These are phyloP conservation scores for Schwanniomyces yamadae DNA, from an alignment of 805 yeast species.

Conservation along the genomic window DNA sequence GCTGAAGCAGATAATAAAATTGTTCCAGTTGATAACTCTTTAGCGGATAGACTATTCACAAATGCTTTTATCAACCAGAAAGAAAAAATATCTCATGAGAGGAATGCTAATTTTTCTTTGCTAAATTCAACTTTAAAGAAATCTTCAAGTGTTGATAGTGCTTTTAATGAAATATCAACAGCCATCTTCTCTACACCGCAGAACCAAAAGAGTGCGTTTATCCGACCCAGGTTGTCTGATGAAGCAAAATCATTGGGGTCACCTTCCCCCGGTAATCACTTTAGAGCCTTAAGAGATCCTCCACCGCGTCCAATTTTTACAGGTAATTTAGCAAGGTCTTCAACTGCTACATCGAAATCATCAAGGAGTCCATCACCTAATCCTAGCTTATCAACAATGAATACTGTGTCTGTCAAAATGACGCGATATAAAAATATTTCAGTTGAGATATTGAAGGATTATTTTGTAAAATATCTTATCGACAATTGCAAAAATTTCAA, in stretches of 20 bases:
- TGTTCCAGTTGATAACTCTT: slow-evolving; percentile 8
- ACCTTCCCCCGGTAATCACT: too few species aligned
- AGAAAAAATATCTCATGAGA: slow-evolving; percentile 2
- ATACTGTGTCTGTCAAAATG: slow-evolving; percentile 18
- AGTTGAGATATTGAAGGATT: slow-evolving; percentile 26
- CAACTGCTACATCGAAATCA: slow-evolving; percentile 1
- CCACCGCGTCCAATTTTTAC: neutral
- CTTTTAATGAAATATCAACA: neutral
- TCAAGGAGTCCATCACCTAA: slow-evolving; percentile 21
- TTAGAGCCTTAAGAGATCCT: neutral
- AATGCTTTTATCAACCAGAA: slow-evolving; percentile 7
- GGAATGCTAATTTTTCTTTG: slow-evolving; percentile 5
- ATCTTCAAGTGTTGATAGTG: neutral
- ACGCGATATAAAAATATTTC: slow-evolving; percentile 17
- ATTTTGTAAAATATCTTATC: slow-evolving; percentile 28
- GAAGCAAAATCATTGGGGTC: neutral
- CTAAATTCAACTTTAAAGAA: slow-evolving; percentile 8
- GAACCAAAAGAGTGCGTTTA: too few species aligned
- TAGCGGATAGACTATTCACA: slow-evolving; percentile 7
- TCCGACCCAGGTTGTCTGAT: neutral
- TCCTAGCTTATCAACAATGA: slow-evolving; percentile 17
- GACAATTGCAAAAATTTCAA: slow-evolving; percentile 20
- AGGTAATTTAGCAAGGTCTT: neutral
- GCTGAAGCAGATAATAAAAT: neutral
- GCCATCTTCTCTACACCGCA: too few species aligned